Conservation (phyloP, 2,329 filamentous ascomycete species). For the Trichoderma citrinoviride region DNA sequence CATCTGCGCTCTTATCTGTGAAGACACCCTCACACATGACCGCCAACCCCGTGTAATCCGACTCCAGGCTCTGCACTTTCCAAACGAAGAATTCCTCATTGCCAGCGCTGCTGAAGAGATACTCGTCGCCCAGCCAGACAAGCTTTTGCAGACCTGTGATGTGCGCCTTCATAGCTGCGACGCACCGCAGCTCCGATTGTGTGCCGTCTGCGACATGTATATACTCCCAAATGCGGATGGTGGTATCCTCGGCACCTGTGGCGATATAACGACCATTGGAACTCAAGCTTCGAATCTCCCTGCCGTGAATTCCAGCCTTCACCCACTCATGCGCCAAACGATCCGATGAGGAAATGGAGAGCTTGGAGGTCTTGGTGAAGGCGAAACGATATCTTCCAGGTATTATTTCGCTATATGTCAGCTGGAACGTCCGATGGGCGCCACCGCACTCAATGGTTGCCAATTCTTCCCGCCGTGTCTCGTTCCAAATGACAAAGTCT, state of each 20-base stretch:
- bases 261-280: slow-evolving; percentile 45
- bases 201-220: slow-evolving; percentile 20
- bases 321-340: slow-evolving; percentile 47
- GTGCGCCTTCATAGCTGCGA: slow-evolving; percentile 71
- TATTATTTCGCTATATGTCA: slow-evolving; percentile 34
- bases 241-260: slow-evolving; percentile 72
- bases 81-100: slow-evolving; percentile 89
- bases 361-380: slow-evolving; percentile 68
- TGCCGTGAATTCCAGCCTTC: slow-evolving; percentile 72
- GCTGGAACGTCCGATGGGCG: slow-evolving; percentile 73
- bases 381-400: slow-evolving; percentile 52
- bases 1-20: slow-evolving; percentile 47
- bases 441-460: slow-evolving; percentile 79
- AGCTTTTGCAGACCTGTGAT: slow-evolving; percentile 80
- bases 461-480: slow-evolving; percentile 66
- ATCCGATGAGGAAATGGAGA: slow-evolving; percentile 48
- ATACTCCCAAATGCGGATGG: slow-evolving; percentile 69
- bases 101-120: slow-evolving; percentile 82
- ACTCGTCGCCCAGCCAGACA: slow-evolving; percentile 67
- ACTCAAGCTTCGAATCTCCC: slow-evolving; percentile 68
- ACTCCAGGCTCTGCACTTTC: slow-evolving; percentile 58
- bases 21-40: slow-evolving; percentile 57
- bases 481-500: slow-evolving; percentile 79
- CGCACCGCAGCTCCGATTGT: slow-evolving; percentile 42
- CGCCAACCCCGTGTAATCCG: slow-evolving; percentile 49